Conservation (phyloP, 139 green algal genomes). For the Tetraselmis striata region DNA sequence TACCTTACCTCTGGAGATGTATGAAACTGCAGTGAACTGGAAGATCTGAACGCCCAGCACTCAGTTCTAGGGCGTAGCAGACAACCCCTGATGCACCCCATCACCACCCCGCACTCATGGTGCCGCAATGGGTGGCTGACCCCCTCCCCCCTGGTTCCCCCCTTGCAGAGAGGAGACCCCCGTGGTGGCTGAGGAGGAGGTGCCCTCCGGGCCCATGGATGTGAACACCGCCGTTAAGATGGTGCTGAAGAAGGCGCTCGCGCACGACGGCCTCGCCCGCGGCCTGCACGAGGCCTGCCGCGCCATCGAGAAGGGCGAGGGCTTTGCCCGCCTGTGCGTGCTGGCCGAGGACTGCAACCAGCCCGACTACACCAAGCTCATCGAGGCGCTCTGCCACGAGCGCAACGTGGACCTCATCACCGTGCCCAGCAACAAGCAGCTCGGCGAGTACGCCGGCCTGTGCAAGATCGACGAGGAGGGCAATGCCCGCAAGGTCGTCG, state of each 20-base stretch:
- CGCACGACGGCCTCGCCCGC: slow-evolving; percentile 89
- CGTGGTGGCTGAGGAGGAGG: slow-evolving; percentile 30
- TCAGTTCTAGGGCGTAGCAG: too few species aligned
- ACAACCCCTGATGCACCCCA: neutral
- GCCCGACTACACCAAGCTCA: slow-evolving; percentile 99
- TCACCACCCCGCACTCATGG: too few species aligned
- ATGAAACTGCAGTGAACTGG: too few species aligned
- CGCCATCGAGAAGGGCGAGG: slow-evolving; percentile 58
- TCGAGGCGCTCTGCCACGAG: slow-evolving; percentile 96
- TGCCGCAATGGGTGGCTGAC: neutral
- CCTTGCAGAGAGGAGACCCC: slow-evolving; percentile 49
- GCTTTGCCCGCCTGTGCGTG: slow-evolving; percentile 88
- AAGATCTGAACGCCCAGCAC: too few species aligned
- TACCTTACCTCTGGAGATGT: too few species aligned
- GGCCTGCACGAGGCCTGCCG: slow-evolving; percentile 86
- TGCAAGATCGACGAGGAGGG: slow-evolving; percentile 94
- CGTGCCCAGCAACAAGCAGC: slow-evolving; percentile 80
- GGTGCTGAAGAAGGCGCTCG: slow-evolving; percentile 97
- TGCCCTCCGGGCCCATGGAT: slow-evolving; percentile 88
- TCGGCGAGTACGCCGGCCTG: slow-evolving; percentile 83
- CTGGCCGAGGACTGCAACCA: slow-evolving; percentile 98
- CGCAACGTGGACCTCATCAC: slow-evolving; percentile 92
- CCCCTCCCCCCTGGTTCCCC: too few species aligned
- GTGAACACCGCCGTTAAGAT: slow-evolving; percentile 88
- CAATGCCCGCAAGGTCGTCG: slow-evolving; percentile 93